A percentile compares a stretch with the other conserved stretches of the same genome.
Evolutionary conservation across 352 stramenopile species (phyloP).

Genomic region (Phytophthora ramorum): DNA sequence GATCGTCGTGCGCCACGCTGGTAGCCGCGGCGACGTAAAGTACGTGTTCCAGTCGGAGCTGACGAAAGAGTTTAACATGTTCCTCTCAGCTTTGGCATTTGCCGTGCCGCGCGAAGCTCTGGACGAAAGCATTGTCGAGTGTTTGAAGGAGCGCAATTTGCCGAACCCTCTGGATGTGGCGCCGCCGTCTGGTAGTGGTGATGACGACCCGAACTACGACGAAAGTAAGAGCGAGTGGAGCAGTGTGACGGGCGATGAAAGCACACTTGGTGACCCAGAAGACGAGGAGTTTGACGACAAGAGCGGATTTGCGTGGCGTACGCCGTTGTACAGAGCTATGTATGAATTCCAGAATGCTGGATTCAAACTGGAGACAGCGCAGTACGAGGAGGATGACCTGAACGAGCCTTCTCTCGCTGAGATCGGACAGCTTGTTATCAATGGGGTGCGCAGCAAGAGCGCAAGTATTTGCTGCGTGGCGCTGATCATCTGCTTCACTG

Average conservation of each 20-base stretch:
- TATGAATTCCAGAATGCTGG: constrained; percentile 80
- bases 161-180: constrained; percentile 57
- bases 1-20: constrained; percentile 61
- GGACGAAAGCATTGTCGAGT: constrained; percentile 70
- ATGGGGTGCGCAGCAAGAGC: constrained; percentile 75
- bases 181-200: constrained; percentile 29
- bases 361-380: constrained; percentile 67
- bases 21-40: constrained; percentile 65
- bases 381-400: constrained; percentile 83
- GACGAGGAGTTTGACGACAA: constrained; percentile 79
- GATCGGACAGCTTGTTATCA: constrained; percentile 62
- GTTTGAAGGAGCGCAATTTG: constrained; percentile 66
- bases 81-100: constrained; percentile 74
- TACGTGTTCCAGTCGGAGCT: constrained; percentile 83
- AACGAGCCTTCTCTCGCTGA: constrained; percentile 69
- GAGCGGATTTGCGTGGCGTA: constrained; percentile 63
- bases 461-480: constrained; percentile 64
- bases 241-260: constrained; percentile 87
- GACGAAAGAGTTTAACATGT: constrained; percentile 81
- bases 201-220: constrained; percentile 57
- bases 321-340: constrained; percentile 69
- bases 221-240: constrained; percentile 85
- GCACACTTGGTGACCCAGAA: constrained; percentile 78
- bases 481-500: constrained; percentile 76
- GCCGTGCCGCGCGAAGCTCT: constrained; percentile 67